phyloP scores from a whole-genome alignment of 139 green algal genomes.

The Penium margaritaceum region DNA sequence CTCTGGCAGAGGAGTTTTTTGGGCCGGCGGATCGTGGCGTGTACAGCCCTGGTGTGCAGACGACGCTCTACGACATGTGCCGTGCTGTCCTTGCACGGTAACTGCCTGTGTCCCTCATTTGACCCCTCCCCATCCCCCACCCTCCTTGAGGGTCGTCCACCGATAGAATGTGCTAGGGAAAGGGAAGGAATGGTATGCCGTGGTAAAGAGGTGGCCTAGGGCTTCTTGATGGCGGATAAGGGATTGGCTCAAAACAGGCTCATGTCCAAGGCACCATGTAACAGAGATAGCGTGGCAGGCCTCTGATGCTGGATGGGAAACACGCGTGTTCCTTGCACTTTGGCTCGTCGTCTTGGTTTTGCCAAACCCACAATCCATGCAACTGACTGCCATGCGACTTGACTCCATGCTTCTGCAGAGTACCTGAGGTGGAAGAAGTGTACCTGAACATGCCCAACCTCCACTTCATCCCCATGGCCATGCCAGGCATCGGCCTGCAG shows the following conservation, averaged over 20 bases:
- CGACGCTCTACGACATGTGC: conserved; percentile 82
- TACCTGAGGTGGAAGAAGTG: conserved; percentile 59
- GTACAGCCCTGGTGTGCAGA: conserved; percentile 83
- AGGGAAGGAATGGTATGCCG: too few species aligned
- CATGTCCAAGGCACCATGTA: too few species aligned
- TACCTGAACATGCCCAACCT: conserved; percentile 94
- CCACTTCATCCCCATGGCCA: conserved; percentile 81
- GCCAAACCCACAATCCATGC: not conserved
- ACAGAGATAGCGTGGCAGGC: too few species aligned
- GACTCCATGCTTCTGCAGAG: conserved; percentile 9
- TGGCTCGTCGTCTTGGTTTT: not conserved
- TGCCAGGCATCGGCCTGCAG: conserved; percentile 41
- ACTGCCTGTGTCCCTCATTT: not conserved
- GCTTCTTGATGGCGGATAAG: not conserved
- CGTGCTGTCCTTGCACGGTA: conserved; percentile 47
- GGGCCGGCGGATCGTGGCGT: conserved; percentile 71
- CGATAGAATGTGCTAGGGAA: too few species aligned
- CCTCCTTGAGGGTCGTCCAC: too few species aligned
- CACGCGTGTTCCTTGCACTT: not conserved
- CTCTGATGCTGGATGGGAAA: too few species aligned
- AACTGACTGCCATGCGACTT: too few species aligned
- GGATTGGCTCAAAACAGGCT: not conserved
- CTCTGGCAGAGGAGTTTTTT: conserved; percentile 65
- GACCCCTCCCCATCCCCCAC: not conserved
- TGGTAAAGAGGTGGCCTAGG: too few species aligned